A percentile compares a stretch with the other conserved stretches of the same genome.
phyloP scores from a whole-genome alignment of 192 early-diverging fungal species.

The Paraglomus occultum region DNA sequence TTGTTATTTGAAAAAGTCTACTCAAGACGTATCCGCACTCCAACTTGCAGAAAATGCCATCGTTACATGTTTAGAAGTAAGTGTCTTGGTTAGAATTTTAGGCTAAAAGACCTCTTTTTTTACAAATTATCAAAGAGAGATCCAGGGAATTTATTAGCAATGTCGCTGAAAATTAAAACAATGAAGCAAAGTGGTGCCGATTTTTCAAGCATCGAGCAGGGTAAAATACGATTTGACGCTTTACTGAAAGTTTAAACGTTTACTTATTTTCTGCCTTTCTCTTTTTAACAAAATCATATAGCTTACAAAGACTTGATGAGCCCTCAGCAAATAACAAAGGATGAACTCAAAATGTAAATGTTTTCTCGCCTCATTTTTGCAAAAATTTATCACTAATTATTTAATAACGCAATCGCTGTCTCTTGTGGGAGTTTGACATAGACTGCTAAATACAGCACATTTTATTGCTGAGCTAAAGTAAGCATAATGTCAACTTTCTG shows the following conservation, averaged over 20 bases:
- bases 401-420: too few relatives aligned
- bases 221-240: not conserved
- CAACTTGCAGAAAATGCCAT: conserved; percentile 22
- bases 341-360: conserved; percentile 26
- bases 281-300: not conserved
- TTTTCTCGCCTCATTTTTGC: not conserved
- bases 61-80: conserved; percentile 27
- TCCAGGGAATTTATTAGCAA: conserved; percentile 15
- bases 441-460: conserved; percentile 17
- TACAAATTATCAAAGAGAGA: conserved; percentile 3
- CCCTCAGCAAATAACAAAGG: conserved; percentile 12
- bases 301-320: conserved; percentile 17
- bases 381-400: not conserved
- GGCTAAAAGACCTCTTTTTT: too few relatives aligned
- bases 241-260: not conserved
- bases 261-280: not conserved
- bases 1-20: conserved; percentile 22
- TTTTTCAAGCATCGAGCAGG: not conserved
- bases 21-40: conserved; percentile 20
- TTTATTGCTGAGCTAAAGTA: conserved; percentile 14
- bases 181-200: conserved; percentile 8
- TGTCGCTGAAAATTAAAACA: conserved; percentile 23
- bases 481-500: not conserved
- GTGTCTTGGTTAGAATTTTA: not conserved
- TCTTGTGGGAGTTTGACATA: too few relatives aligned